Evolutionary conservation across 1,139 yeast genomes (phyloP), one percentile per base, ranked within the genome.

Genomic region (Protomyces pachydermus): DNA sequence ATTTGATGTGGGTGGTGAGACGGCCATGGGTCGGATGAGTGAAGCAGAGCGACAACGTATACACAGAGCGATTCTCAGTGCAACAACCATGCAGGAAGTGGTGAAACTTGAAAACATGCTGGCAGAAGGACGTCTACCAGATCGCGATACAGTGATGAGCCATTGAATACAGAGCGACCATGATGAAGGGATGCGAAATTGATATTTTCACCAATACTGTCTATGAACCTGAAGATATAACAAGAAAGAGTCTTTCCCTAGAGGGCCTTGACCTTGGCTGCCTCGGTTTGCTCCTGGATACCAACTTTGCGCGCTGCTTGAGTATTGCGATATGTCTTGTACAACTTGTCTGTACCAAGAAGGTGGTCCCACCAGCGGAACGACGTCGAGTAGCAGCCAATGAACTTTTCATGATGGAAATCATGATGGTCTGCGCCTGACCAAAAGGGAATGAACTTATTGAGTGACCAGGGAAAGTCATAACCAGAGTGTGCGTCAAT

Each of bases 401-500:
- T 86, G 48, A 42, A 63, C 62, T 86, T 90, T 74, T 89, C 96
- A 75, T 91, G 98, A 75, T 91, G 98, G 74, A 88, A 90, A 74
- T 91, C 98, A 74, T 91, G 98, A 76, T 91, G 98, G 72, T 89
- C 97, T 23, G 98, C 97, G 66, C 98, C 98, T 18, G 98, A 96
- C 98, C 98, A 91, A 77, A 91, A 82, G 45, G 97, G 97, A 66
- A 91, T 74, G 77, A 91, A 85, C 73, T 91, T 89, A 78, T 89
- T 91, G 74, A 91, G 81, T 4, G 97, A 89, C 91, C 95, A 87
- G 65, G 98, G 97, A 82, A 91, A 91, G 73, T 91, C 97, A 77
- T 91, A 91, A 65, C 98, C 98, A 1, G 97, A 90, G 76, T 91
- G 98, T 38, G 97, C 87, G 75, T 91, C 98, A 65, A 91, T 91